Evolutionary conservation across 2,329 filamentous ascomycete species (phyloP), one percentile per base, ranked within the genome.

Genomic region (Fusarium praegraminearum): DNA sequence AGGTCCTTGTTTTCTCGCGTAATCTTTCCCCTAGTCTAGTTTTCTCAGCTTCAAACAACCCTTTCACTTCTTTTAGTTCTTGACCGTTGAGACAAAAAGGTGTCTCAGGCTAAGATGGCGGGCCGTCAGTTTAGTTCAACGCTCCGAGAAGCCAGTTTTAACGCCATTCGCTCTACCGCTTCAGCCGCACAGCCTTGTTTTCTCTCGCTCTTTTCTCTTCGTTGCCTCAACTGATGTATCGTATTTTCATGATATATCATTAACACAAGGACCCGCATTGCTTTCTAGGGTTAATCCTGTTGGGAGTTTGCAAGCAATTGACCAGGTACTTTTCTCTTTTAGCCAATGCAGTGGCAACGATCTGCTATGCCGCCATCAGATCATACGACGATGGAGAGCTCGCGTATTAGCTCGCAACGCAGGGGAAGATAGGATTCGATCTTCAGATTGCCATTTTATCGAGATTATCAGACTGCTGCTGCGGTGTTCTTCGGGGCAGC

Each of bases 1-100:
- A 41, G 26, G 61, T 24, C n/a, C 38, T 33, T 62, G 40, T 22
- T n/a, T 28, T 56, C 38, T 11, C 33, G 24, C 24, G 24, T 52
- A 38, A 15, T 52, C 32, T 52, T 22, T 30, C 18, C 33, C 16
- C 20, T 36, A 28, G 32, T 44, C 5, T 32, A 40, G 49, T 63
- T 44, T 36, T 13, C 58, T 35, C 57, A 30, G 3, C 24, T 5
- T 30, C 22, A n/a, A 15, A 20, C 18, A 46, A 22, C 49, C 18
- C 18, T 28, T 30, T 20, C 11, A 28, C 9, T 30, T 36, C 28
- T 12, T 30, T 30, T 30, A 30, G 11, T 30, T 51, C 30, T 22
- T 44, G 36, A 36, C 30, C 20, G 40, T 52, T 45, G 41, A 28
- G 44, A 22, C 32, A 28, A 24, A 11, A 13, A 9, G 12, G 20